These are phyloP conservation scores for Irpex sp. DNA, from an alignment of 1,284 basidiomycete genomes.

Conservation along the genomic window DNA sequence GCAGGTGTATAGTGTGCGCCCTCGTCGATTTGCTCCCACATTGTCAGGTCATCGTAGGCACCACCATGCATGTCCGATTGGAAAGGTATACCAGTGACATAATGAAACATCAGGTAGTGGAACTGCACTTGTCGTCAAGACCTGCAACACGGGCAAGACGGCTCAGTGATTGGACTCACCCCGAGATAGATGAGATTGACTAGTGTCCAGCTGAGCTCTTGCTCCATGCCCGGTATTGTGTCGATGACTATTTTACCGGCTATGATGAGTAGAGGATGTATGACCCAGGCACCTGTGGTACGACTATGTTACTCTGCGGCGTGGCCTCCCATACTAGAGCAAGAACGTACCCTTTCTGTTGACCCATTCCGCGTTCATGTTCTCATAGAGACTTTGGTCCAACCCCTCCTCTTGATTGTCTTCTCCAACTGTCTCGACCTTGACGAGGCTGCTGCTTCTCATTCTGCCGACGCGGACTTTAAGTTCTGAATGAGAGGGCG, in stretches of 20 bases:
- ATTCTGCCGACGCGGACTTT: conserved; percentile 45
- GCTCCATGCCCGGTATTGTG: conserved; percentile 90
- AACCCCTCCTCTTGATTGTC: conserved; percentile 73
- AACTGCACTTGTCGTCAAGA: conserved; percentile 44
- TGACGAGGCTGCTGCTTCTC: conserved; percentile 77
- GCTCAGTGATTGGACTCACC: conserved; percentile 44
- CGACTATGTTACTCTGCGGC: conserved; percentile 1
- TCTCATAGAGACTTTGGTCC: conserved; percentile 79
- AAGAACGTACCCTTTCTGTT: conserved; percentile 83
- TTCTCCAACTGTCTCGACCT: conserved; percentile 83
- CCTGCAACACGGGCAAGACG: neutral
- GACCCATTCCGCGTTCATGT: conserved; percentile 97
- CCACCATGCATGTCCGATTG: conserved; percentile 84
- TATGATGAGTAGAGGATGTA: conserved; percentile 91
- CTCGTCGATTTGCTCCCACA: conserved; percentile 99
- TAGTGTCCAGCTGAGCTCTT: conserved; percentile 93
- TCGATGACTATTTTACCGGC: conserved; percentile 91
- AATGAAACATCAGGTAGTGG: conserved; percentile 98
- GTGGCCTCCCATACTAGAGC: neutral
- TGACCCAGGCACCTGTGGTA: conserved; percentile 87
- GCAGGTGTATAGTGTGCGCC: conserved; percentile 98
- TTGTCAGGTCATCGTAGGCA: conserved; percentile 93
- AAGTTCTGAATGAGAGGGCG: conserved; percentile 17
- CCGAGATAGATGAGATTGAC: conserved; percentile 91
- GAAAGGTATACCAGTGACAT: conserved; percentile 96